Evolutionary conservation across 2,329 filamentous ascomycete genomes (phyloP), one percentile per base, ranked within the genome.

Genomic region (Alternaria angustiovoidea): DNA sequence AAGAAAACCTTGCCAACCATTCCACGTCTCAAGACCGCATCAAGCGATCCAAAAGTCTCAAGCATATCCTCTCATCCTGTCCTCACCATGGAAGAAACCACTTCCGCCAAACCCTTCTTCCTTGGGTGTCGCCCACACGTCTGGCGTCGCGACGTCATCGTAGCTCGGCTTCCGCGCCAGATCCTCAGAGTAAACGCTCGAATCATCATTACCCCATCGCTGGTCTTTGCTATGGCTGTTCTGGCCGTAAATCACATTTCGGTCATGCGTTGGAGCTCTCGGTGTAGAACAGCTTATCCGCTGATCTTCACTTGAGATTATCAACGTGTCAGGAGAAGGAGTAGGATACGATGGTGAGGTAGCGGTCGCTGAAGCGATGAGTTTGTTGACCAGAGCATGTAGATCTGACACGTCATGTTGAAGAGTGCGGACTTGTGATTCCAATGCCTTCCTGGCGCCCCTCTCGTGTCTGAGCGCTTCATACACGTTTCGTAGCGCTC

Each of bases 41-140:
- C 41, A 54, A 47, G 41, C 28, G 30, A 44, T 14, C 28, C 16
- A n/a, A 43, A 49, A 43, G n/a, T 12, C 32, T 63, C 30, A 62
- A 26, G 24, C 54, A 48, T 48, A 54, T 18, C 51, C 39, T 26
- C 48, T 59, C 5, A 54, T 54, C 41, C 55, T 47, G 5, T 39
- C 47, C 18, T 39, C 43, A 14, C 9, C 32, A 3, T 58, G 48
- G 26, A 75, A 73, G 26, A 75, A 75, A 0, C 67, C 73, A 59
- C 66, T 71, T 0, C 54, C 61, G 20, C 57, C 47, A 22, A 65
- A 68, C 11, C 55, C 67, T 61, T 73, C 57, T 78, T 85, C 64
- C 76, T 72, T 76, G 1, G 76, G 76, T 60, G 76, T 78, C 5
- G 72, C 72, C 74, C 74, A 78, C 2, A 66, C 68, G 22, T 78